Conservation (phyloP, 192 early-diverging fungal species). For the Obelidium mucronatum region DNA sequence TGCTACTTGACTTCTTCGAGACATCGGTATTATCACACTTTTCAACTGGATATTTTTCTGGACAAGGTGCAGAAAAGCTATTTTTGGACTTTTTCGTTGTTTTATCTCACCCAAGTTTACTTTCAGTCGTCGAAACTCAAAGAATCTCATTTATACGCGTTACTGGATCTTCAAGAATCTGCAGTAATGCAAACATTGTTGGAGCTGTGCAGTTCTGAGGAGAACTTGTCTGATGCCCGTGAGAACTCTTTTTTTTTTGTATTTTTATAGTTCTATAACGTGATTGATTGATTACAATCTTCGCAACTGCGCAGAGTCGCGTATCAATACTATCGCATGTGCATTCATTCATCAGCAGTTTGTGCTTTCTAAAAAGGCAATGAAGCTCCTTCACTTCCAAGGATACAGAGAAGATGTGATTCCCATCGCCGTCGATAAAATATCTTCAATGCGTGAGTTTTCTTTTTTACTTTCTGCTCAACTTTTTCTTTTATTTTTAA, state of each 20-base stretch:
- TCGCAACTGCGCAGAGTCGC: not conserved
- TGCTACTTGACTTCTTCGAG: conserved; percentile 35
- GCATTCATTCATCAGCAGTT: conserved; percentile 49
- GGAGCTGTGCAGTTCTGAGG: conserved; percentile 2
- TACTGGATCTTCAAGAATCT: conserved; percentile 41
- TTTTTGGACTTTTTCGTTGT: not conserved
- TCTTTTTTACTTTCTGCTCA: not conserved
- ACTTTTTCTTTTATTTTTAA: not conserved
- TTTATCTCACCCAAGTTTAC: not conserved
- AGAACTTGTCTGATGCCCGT: not conserved
- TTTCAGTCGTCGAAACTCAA: conserved; percentile 20
- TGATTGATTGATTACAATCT: not conserved
- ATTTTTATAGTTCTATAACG: not conserved
- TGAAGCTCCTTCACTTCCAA: conserved; percentile 48
- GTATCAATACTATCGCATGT: conserved; percentile 7
- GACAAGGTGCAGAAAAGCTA: conserved; percentile 8
- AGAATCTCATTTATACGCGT: conserved; percentile 35
- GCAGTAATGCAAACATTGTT: conserved; percentile 32
- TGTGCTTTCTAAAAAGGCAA: conserved; percentile 33
- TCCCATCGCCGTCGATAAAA: conserved; percentile 25
- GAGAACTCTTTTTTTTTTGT: not conserved
- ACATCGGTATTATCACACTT: conserved; percentile 14
- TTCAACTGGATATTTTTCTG: conserved; percentile 9
- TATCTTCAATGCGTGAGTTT: conserved; percentile 51
- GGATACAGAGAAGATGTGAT: conserved; percentile 37